These are phyloP conservation scores for Nannochloropsis salina DNA, from an alignment of 108 stramenopile species.

Conservation along the genomic window DNA sequence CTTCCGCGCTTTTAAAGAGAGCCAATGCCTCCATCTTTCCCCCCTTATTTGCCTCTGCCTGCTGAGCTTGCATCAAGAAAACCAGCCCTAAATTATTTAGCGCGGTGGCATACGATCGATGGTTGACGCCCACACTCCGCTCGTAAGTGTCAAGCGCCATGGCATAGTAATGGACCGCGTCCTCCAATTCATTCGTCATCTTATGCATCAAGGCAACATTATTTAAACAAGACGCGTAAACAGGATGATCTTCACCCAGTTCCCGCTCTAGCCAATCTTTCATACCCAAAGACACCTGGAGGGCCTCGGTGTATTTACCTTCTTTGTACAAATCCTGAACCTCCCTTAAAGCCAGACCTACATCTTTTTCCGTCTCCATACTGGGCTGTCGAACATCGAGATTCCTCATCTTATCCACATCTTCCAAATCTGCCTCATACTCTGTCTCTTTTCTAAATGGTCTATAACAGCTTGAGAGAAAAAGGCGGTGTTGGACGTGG, in stretches of 20 bases:
- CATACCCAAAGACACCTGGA: constrained; percentile 12
- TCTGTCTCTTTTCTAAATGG: too few species aligned
- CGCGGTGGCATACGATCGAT: not conserved
- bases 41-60: not conserved
- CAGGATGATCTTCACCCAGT: not conserved
- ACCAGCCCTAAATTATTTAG: constrained; percentile 8
- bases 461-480: too few species aligned
- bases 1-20: not conserved
- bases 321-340: not conserved
- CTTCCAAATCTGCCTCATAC: too few species aligned
- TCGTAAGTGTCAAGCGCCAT: not conserved
- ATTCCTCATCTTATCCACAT: too few species aligned
- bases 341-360: not conserved
- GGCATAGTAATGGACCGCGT: constrained; percentile 8
- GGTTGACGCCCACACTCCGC: not conserved
- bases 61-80: constrained; percentile 14
- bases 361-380: constrained; percentile 2
- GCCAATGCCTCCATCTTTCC: not conserved
- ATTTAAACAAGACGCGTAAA: constrained; percentile 11
- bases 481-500: too few species aligned
- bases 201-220: constrained; percentile 6
- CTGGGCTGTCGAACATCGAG: not conserved
- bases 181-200: constrained; percentile 16
- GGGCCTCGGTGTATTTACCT: not conserved
- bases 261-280: constrained; percentile 6